Base-by-base conservation (phyloP, 1,139 yeast genomes). In the Yamadazyma buinensis region DNA sequence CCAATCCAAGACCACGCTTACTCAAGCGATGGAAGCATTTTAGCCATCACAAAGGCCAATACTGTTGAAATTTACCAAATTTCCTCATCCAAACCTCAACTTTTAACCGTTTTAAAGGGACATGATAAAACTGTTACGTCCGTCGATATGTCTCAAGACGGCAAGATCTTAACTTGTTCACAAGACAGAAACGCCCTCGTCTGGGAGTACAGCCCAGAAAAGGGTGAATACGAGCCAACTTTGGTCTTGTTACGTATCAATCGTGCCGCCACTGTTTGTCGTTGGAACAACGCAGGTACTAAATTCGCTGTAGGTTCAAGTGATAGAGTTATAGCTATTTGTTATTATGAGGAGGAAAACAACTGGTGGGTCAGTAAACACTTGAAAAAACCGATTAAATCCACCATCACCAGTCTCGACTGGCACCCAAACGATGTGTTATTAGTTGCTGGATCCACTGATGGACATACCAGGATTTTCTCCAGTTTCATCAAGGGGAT, bases 301-400 rank as follows among this genome's bases (percentile, higher is more conserved):
- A 94, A 94, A 66, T 92, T 94, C 61, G 98, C 98, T 1, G 97
- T 92, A 29, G 98, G 97, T 0, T 86, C 97, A 5, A 86, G 95
- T 36, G 97, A 96, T 37, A 72, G 97, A 38, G 82, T 86, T 42
- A 83, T 94, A 59, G 96, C 98, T 13, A 84, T 94, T 33, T 94
- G 98, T 65, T 92, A 90, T 64, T 92, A 85, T 59, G 98, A 94
- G 59, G 84, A 75, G 43, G 97, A 90, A 52, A 92, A 92, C 59
- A 95, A 94, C 57, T 94, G 99, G 99, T 94, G 99, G 99, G 90
- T 92, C 34, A 87, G 97, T 15, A 92, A 90, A 63, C 98, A 92
- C 64, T 78, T 94, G 63, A 88, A 88, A 69, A 87, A 86, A 61
- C 97, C 97, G 13, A 72, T 90, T 49, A 83, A 84, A 55, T 85